These are phyloP conservation scores for Hymenochaete sp. DNA, from an alignment of 1,284 basidiomycete species.

Conservation along the genomic window DNA sequence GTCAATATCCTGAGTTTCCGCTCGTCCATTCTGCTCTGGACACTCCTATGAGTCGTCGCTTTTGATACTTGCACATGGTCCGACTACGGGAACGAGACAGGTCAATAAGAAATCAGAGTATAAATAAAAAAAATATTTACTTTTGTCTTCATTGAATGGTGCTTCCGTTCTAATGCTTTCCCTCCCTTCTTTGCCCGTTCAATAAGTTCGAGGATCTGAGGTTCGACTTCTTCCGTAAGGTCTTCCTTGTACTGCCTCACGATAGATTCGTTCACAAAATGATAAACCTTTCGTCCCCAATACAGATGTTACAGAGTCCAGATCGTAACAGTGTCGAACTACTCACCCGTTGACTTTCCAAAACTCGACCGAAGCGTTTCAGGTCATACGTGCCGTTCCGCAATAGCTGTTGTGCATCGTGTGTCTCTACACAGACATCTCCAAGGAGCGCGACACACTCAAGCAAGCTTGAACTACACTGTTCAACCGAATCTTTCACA, in stretches of 20 bases:
- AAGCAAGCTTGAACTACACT: slow-evolving; percentile 58
- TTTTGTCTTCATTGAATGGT: slow-evolving; percentile 49
- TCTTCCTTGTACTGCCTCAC: slow-evolving; percentile 62
- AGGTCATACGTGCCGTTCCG: slow-evolving; percentile 61
- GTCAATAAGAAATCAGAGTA: slow-evolving; percentile 27
- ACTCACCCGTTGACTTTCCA: slow-evolving; percentile 54
- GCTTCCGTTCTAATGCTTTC: slow-evolving; percentile 47
- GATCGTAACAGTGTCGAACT: slow-evolving; percentile 7
- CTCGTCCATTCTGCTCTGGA: slow-evolving; percentile 43
- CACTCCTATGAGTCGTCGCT: slow-evolving; percentile 32
- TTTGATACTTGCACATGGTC: slow-evolving; percentile 37
- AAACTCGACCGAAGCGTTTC: slow-evolving; percentile 54
- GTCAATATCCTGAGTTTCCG: slow-evolving; percentile 51
- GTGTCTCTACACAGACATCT: slow-evolving; percentile 67
- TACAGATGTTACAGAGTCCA: background rate
- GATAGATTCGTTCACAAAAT: slow-evolving; percentile 60
- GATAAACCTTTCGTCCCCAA: slow-evolving; percentile 44
- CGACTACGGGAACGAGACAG: slow-evolving; percentile 24
- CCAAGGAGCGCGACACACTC: slow-evolving; percentile 69
- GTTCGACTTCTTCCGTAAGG: slow-evolving; percentile 67
- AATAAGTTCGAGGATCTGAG: slow-evolving; percentile 64
- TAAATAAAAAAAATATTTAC: slow-evolving; percentile 27
- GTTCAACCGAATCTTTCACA: slow-evolving; percentile 49
- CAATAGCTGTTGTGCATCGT: slow-evolving; percentile 60
- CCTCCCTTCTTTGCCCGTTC: slow-evolving; percentile 62